Evolutionary conservation across 2,329 filamentous ascomycete genomes (phyloP).

Genomic region (Fusarium clavum): DNA sequence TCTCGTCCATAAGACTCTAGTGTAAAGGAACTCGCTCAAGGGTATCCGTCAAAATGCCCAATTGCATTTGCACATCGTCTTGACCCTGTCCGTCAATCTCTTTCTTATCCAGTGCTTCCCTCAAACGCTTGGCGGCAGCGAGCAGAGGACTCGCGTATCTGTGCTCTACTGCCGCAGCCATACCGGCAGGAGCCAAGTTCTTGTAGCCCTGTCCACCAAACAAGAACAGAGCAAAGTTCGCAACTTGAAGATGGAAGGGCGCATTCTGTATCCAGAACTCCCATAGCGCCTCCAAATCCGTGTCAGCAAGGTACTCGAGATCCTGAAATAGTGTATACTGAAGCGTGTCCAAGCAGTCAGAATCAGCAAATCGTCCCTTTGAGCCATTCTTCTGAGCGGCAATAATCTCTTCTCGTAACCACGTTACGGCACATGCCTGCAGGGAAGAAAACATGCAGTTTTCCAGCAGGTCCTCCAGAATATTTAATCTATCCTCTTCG

Average conservation of each 20-base stretch:
- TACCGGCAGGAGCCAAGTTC: conserved; percentile 65
- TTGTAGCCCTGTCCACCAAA: conserved; percentile 59
- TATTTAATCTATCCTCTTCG: conserved; percentile 68
- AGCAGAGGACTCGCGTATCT: conserved; percentile 68
- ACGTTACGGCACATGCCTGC: conserved; percentile 71
- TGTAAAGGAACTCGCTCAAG: conserved; percentile 57
- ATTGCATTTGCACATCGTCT: conserved; percentile 52
- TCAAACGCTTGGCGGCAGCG: conserved; percentile 55
- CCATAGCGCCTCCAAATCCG: conserved; percentile 56
- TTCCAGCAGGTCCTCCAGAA: conserved; percentile 73
- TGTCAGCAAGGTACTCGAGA: conserved; percentile 59
- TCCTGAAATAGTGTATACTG: conserved; percentile 72
- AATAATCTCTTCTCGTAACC: conserved; percentile 73
- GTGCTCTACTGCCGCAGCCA: conserved; percentile 68
- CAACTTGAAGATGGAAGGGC: conserved; percentile 68
- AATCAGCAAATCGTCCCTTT: conserved; percentile 60
- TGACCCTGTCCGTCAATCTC: conserved; percentile 48
- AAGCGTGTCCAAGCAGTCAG: conserved; percentile 68
- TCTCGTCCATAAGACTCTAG: conserved; percentile 35
- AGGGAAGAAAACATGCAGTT: conserved; percentile 72
- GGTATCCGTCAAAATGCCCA: conserved; percentile 57
- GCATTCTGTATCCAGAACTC: conserved; percentile 66
- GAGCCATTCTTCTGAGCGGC: conserved; percentile 52
- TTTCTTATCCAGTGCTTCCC: conserved; percentile 49
- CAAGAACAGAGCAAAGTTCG: conserved; percentile 71